Evolutionary conservation across 2,329 filamentous ascomycete genomes (phyloP), one percentile per base, ranked within the genome.

Genomic region (Fusarium stilboides): DNA sequence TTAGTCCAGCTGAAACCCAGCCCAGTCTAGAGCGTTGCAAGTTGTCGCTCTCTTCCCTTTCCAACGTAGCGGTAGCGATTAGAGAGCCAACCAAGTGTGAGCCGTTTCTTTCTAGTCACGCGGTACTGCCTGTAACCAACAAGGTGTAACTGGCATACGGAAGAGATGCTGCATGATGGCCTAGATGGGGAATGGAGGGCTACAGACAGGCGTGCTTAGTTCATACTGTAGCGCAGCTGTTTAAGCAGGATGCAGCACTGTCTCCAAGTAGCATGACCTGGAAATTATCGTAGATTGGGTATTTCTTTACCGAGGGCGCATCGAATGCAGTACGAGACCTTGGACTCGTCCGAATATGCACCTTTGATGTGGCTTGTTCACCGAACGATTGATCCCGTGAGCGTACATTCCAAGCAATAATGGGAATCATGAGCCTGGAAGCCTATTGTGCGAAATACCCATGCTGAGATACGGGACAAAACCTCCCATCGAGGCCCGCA

Each of bases 71-170:
- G 22, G 47, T 43, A 46, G 36, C 9, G 37, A 49, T 45, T 33
- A 50, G 50, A 50, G 50, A 57, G 43, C 60, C 63, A 64, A 50
- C 19, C 24, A 31, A 45, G 40, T 46, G 33, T 20, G 45, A 45
- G 33, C 34, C 43, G 53, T 40, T 31, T 22, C 36, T 53, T 36
- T 46, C 39, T 61, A 53, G 59, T 63, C 66, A 68, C 62, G 53
- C 40, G 49, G 49, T 57, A 39, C 44, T 59, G 45, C 49, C 34
- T 56, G 53, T 61, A 49, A 46, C 56, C 62, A 70, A 63, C 57
- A 67, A 66, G 62, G 57, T 70, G 44, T 33, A 57, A 43, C 46
- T 57, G 49, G 61, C 44, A 55, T 28, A 33, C 57, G 37, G 34
- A 46, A 50, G 39, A 28, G 33, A 51, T 53, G 44, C 51, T 56